Evolutionary conservation across 805 yeast species (phyloP), one percentile per base, ranked within the genome.

Genomic region (Torulaspora franciscae): DNA sequence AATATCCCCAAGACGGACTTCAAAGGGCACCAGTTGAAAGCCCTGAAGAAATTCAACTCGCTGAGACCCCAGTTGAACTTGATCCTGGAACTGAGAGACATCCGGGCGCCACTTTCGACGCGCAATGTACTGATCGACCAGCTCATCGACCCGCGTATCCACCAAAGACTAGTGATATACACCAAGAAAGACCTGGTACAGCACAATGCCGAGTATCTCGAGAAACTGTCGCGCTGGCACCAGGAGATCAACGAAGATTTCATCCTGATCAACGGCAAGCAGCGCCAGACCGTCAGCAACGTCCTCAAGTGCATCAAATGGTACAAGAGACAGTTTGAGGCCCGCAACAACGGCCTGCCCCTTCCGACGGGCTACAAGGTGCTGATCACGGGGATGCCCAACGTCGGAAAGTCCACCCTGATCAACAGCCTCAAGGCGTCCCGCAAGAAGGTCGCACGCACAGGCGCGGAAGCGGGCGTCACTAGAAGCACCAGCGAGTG

Each of bases 361-460:
- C 95, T 96, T 0, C 96, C 97, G 0, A 64, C 89, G 47, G 98
- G 98, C 0, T 68, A 85, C 38, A 66, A 89, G 17, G 64, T 85
- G 46, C 71, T 90, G 71, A 77, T 91, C 36, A 81, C 83, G 6
- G 99, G 99, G 0, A 85, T 93, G 93, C 99, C 99, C 1, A 93
- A 93, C 61, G 95, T 89, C n/a, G 99, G 99, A 0, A 93, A 93
- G 64, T 85, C 95, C 9, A 84, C 96, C 0, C 62, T 93, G 38
- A 83, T 90, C 23, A 93, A 93, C 58, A 72, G 83, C 0, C 66
- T 90, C 40, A 67, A 96, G 47, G 67, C 67, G 6, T 66, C 90
- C 38, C 60, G 56, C 17, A 68, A 71, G 44, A 85, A 84, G 56
- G 97, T 86, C 1, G 96, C 96, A 0, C 67, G 68, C 42, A 87